Percentiles rank a stretch among this genome's conserved stretches.
These are phyloP conservation scores for Sporothrix schenckii DNA, from an alignment of 2,329 filamentous ascomycete genomes.

Conservation along the genomic window DNA sequence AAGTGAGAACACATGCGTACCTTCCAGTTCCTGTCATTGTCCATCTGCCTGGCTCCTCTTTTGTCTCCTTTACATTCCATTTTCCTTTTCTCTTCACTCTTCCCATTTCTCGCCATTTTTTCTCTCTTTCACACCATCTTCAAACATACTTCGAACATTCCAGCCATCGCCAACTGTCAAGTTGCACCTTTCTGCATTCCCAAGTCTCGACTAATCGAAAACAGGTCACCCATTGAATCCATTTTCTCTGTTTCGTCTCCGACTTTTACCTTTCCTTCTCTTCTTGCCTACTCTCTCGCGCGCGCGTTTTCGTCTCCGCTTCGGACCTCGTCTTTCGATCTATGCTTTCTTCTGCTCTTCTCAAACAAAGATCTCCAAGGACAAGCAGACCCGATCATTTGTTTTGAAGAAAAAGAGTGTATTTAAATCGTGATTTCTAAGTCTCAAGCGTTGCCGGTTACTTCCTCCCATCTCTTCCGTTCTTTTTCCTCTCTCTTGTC, in stretches of 20 bases:
- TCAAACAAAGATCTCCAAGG: conserved; percentile 3
- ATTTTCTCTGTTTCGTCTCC: neutral
- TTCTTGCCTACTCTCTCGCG: neutral
- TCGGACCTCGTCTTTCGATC: conserved; percentile 9
- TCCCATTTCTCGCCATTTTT: conserved; percentile 17
- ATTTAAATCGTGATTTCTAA: conserved; percentile 29
- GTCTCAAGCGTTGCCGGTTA: conserved; percentile 20
- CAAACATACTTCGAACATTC: conserved; percentile 24
- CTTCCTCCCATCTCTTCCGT: neutral
- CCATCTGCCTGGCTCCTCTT: neutral
- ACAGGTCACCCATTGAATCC: neutral
- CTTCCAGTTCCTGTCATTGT: neutral
- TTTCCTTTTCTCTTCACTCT: conserved; percentile 14
- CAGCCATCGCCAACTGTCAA: conserved; percentile 25
- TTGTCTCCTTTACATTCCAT: neutral
- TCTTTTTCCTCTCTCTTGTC: neutral
- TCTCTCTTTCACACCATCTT: conserved; percentile 26
- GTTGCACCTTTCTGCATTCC: conserved; percentile 17
- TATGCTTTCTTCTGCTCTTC: conserved; percentile 13
- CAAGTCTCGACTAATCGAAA: conserved; percentile 21
- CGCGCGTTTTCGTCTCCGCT: neutral
- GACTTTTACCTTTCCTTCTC: conserved; percentile 5
- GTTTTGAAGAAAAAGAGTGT: conserved; percentile 23
- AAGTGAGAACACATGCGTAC: neutral
- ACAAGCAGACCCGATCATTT: conserved; percentile 13